Percentiles rank a stretch among this genome's conserved stretches.
Conservation (phyloP, 306 rosid species). For the Gastrolobium bilobum region DNA sequence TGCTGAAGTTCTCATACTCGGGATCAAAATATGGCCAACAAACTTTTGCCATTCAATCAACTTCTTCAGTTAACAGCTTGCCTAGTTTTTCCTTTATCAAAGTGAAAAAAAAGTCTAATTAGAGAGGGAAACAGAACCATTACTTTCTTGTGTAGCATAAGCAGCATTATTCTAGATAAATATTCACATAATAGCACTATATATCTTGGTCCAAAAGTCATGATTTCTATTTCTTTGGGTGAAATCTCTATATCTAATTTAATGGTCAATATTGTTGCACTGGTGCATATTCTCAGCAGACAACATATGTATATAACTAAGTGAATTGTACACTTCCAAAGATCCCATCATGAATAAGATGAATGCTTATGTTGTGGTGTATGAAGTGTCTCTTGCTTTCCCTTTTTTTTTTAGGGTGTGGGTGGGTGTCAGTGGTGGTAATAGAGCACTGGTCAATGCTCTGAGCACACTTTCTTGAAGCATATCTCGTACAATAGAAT, state of each 20-base stretch:
- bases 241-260: neutral
- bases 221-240: neutral
- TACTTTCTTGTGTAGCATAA: neutral
- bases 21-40: constrained; percentile 91
- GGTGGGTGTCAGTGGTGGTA: constrained; percentile 13
- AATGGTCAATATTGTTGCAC: constrained; percentile 29
- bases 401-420: no score
- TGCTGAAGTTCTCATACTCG: constrained; percentile 82
- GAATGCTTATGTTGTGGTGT: neutral
- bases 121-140: constrained; percentile 16
- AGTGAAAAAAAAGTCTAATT: constrained; percentile 5
- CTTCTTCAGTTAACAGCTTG: constrained; percentile 43
- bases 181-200: no score
- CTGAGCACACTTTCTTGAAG: no score
- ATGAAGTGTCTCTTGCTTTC: no score
- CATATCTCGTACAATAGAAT: constrained; percentile 10
- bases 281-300: neutral
- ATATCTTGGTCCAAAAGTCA: neutral
- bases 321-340: neutral
- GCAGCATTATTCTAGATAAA: no score
- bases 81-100: constrained; percentile 42
- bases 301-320: constrained; percentile 6
- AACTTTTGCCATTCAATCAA: constrained; percentile 66
- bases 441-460: no score
- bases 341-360: constrained; percentile 5